Evolutionary conservation across 441 rosid genomes (phyloP).

Genomic region (Euphorbia celastroides): DNA sequence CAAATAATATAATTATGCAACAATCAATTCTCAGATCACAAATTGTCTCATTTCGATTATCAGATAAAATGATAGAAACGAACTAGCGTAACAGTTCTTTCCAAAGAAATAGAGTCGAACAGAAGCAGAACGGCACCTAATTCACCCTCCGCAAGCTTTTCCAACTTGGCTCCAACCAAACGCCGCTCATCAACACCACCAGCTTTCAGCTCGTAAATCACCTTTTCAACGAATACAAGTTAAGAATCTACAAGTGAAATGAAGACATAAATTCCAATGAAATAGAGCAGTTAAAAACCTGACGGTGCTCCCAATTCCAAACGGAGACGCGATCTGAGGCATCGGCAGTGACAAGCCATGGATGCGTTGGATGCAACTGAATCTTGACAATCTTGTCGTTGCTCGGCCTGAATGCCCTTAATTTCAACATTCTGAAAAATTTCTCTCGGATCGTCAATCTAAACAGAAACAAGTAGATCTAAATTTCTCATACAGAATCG

Average conservation of each 20-base stretch:
- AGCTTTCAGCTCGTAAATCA: conserved; percentile 84
- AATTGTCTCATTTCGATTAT: background rate
- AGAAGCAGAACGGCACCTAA: conserved; percentile 36
- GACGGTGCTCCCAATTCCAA: conserved; percentile 99
- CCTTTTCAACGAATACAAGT: background rate
- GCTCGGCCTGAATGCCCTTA: conserved; percentile 73
- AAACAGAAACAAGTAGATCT: background rate
- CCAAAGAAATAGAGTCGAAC: background rate
- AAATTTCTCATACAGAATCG: background rate
- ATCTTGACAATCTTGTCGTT: conserved; percentile 79
- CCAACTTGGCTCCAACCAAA: conserved; percentile 91
- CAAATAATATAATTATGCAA: background rate
- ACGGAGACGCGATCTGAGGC: conserved; percentile 86
- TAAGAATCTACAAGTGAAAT: background rate
- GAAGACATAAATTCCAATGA: background rate
- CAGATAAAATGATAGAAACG: background rate
- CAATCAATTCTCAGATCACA: background rate
- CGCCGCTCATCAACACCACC: conserved; percentile 98
- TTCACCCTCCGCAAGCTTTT: conserved; percentile 98
- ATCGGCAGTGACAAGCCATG: conserved; percentile 92
- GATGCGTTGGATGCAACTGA: conserved; percentile 91
- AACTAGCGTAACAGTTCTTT: background rate
- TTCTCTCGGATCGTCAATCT: conserved; percentile 16
- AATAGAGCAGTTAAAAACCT: conserved; percentile 27
- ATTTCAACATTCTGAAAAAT: conserved; percentile 47